phyloP scores from a whole-genome alignment of 2,329 filamentous ascomycete species.

The Aureobasidium sp. region DNA sequence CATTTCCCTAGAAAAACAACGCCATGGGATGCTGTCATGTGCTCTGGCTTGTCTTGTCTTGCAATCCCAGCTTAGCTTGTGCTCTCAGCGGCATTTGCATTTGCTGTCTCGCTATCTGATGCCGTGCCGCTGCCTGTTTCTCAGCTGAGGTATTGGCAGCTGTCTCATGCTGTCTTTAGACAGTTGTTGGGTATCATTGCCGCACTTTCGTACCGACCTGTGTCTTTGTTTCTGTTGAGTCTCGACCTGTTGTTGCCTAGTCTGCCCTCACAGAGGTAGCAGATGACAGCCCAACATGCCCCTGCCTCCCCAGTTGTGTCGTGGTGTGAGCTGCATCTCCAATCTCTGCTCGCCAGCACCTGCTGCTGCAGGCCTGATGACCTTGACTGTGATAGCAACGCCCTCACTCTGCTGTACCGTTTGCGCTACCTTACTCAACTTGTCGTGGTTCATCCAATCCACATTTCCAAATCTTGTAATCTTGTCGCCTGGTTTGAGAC shows the following conservation, averaged over 20 bases:
- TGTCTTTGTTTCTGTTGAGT: background rate
- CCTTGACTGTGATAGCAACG: slow-evolving; percentile 61
- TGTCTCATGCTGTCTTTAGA: background rate
- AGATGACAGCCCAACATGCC: slow-evolving; percentile 88
- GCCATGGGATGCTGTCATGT: background rate
- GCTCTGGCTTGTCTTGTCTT: background rate
- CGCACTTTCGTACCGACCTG: background rate
- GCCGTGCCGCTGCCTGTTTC: background rate
- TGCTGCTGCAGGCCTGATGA: slow-evolving; percentile 56
- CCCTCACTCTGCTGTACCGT: slow-evolving; percentile 84
- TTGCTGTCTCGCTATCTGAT: background rate
- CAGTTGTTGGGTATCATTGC: background rate
- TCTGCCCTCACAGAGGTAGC: slow-evolving; percentile 59
- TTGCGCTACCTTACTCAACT: slow-evolving; percentile 77
- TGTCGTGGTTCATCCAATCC: slow-evolving; percentile 78
- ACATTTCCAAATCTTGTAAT: slow-evolving; percentile 81
- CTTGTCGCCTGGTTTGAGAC: slow-evolving; percentile 70
- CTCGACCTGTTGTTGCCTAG: background rate
- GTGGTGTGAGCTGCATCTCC: slow-evolving; percentile 65
- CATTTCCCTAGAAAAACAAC: background rate
- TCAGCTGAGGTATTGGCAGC: background rate
- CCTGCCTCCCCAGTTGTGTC: slow-evolving; percentile 79
- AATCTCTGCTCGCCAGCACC: slow-evolving; percentile 51
- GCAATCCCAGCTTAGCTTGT: background rate
- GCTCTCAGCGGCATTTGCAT: background rate